Evolutionary conservation across 2,329 filamentous ascomycete genomes (phyloP).

Genomic region (Rutstroemia sp.): DNA sequence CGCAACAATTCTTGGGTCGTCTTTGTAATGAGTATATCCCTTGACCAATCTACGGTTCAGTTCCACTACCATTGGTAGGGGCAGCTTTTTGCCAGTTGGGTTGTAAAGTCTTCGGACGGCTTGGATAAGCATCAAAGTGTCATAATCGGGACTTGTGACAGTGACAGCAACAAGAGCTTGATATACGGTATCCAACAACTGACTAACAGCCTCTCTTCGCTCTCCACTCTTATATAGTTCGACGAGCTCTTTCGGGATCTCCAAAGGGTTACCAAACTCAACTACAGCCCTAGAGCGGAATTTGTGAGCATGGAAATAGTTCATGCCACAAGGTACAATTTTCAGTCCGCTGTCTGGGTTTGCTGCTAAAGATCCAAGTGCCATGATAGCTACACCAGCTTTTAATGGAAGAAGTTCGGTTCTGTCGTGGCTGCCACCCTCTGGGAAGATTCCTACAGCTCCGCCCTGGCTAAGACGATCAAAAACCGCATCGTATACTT

Average conservation of each 20-base stretch:
- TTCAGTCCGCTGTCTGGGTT: slow-evolving; percentile 74
- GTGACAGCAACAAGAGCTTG: slow-evolving; percentile 75
- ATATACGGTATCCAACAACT: slow-evolving; percentile 60
- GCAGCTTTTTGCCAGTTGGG: slow-evolving; percentile 45
- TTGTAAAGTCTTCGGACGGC: slow-evolving; percentile 90
- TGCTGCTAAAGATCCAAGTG: slow-evolving; percentile 78
- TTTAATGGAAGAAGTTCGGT: slow-evolving; percentile 88
- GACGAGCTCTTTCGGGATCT: slow-evolving; percentile 75
- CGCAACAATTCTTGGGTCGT: slow-evolving; percentile 12
- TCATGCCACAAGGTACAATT: slow-evolving; percentile 97
- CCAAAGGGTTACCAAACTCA: slow-evolving; percentile 86
- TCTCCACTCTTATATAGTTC: slow-evolving; percentile 78
- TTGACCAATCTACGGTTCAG: slow-evolving; percentile 84
- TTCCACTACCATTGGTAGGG: slow-evolving; percentile 40
- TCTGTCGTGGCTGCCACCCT: slow-evolving; percentile 92
- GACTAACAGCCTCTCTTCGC: slow-evolving; percentile 77
- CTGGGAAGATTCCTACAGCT: slow-evolving; percentile 92
- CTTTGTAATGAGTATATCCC: slow-evolving; percentile 53
- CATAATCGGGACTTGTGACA: slow-evolving; percentile 89
- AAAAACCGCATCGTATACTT: slow-evolving; percentile 91
- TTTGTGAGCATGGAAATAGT: slow-evolving; percentile 98
- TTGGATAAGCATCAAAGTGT: slow-evolving; percentile 85
- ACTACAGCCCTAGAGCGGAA: slow-evolving; percentile 93
- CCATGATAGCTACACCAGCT: slow-evolving; percentile 95
- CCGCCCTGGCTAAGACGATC: slow-evolving; percentile 71